Conservation (phyloP, 768 basidiomycete species). For the Clavaria fumosa region DNA sequence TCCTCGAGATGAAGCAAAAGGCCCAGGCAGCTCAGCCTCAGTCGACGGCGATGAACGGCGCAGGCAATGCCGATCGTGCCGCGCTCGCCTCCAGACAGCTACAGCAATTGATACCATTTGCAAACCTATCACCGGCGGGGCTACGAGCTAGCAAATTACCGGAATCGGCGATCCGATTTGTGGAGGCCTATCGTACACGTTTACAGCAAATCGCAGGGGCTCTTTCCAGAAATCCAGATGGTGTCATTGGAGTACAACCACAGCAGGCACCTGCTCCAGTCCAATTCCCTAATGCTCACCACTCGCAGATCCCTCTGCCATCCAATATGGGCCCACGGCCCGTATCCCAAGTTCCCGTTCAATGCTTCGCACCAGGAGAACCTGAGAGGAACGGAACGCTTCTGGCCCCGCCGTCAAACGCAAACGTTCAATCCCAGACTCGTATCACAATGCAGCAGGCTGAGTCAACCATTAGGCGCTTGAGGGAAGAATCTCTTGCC, state of each 20-base stretch:
- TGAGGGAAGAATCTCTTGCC: too few species aligned
- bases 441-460: constrained; percentile 18
- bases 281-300: background rate
- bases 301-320: too few species aligned
- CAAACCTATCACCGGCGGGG: constrained; percentile 30
- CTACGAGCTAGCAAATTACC: constrained; percentile 36
- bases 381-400: background rate
- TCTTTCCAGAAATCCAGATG: background rate
- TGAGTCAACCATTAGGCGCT: constrained; percentile 22
- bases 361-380: background rate
- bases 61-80: constrained; percentile 3
- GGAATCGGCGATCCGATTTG: constrained; percentile 35
- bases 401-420: constrained; percentile 1
- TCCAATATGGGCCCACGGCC: background rate
- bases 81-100: constrained; percentile 17
- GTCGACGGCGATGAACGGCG: background rate
- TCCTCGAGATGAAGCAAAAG: constrained; percentile 20
- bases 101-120: constrained; percentile 31
- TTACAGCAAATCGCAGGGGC: constrained; percentile 19
- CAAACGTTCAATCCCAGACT: background rate
- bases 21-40: constrained; percentile 4
- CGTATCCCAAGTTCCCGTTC: background rate
- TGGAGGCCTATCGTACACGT: constrained; percentile 39
- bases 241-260: too few species aligned
- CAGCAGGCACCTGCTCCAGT: background rate